These are phyloP conservation scores for Tarenaya hassleriana DNA, from an alignment of 345 rosid genomes.

Conservation along the genomic window DNA sequence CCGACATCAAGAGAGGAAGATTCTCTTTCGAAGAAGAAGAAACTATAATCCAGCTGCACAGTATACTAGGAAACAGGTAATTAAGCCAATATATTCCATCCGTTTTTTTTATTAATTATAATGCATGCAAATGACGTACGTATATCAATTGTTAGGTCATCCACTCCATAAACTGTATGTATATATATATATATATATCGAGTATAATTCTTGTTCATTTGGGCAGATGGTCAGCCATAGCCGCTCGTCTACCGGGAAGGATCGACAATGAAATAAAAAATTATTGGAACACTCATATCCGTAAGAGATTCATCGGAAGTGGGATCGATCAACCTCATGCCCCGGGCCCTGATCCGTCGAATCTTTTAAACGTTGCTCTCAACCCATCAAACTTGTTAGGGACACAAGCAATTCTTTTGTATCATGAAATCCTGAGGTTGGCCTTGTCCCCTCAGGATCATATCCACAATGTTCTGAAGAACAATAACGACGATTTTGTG, in stretches of 20 bases:
- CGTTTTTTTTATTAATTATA: too few species aligned
- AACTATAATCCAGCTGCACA: constrained; percentile 76
- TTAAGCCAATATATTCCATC: constrained; percentile 6
- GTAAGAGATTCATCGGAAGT: constrained; percentile 71
- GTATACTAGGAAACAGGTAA: constrained; percentile 87
- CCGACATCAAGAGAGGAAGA: constrained; percentile 91
- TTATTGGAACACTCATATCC: constrained; percentile 88
- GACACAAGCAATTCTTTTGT: constrained; percentile 18
- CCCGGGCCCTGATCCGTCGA: constrained; percentile 69
- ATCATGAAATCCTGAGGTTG: constrained; percentile 23
- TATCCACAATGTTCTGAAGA: constrained; percentile 18
- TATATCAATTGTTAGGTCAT: constrained; percentile 31
- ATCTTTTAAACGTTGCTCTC: constrained; percentile 43
- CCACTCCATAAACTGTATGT: constrained; percentile 21
- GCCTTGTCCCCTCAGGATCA: constrained; percentile 20
- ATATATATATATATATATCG: too few species aligned
- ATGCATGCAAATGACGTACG: constrained; percentile 16
- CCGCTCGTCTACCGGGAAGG: constrained; percentile 95
- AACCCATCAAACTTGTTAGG: constrained; percentile 46
- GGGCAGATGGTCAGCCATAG: constrained; percentile 98
- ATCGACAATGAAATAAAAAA: constrained; percentile 96
- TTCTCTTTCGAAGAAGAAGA: constrained; percentile 97
- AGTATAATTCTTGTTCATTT: constrained; percentile 1
- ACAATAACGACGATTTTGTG: too few species aligned
- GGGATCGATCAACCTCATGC: constrained; percentile 94